phyloP scores from a whole-genome alignment of 768 basidiomycete genomes.

The Mycena capillaripes region DNA sequence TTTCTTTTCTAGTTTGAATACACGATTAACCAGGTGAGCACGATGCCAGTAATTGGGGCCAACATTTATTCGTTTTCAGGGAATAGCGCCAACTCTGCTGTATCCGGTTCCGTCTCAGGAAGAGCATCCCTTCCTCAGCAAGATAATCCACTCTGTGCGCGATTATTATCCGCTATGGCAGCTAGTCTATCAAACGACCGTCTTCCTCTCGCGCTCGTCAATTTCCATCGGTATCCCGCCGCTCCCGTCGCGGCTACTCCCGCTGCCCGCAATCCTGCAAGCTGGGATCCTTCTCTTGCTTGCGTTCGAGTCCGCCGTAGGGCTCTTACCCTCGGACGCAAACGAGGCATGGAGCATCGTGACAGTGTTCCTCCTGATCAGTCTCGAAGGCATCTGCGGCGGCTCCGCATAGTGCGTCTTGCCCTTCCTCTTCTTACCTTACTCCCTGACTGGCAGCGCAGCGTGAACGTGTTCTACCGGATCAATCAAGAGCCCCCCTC shows the following conservation, averaged over 20 bases:
- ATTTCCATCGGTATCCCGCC: slow-evolving; percentile 89
- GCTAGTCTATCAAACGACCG: slow-evolving; percentile 91
- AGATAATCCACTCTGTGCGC: slow-evolving; percentile 84
- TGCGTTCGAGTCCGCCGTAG: slow-evolving; percentile 76
- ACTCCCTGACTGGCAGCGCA: slow-evolving; percentile 41
- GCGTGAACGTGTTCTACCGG: slow-evolving; percentile 90
- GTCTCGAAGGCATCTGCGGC: slow-evolving; percentile 92
- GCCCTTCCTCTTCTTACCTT: slow-evolving; percentile 34
- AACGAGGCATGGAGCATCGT: slow-evolving; percentile 61
- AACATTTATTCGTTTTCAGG: slow-evolving; percentile 56
- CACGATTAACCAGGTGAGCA: slow-evolving; percentile 85
- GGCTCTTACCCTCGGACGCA: slow-evolving; percentile 66
- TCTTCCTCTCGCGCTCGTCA: slow-evolving; percentile 93
- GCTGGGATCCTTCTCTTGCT: slow-evolving; percentile 73
- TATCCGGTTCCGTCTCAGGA: slow-evolving; percentile 85
- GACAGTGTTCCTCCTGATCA: slow-evolving; percentile 82
- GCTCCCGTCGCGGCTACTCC: slow-evolving; percentile 75
- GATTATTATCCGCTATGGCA: slow-evolving; percentile 98
- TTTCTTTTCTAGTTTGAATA: slow-evolving; percentile 85
- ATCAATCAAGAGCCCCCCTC: slow-evolving; percentile 81
- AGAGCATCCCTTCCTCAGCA: slow-evolving; percentile 73
- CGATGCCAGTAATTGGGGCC: not conserved
- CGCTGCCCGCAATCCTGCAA: slow-evolving; percentile 85
- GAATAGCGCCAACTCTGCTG: slow-evolving; percentile 90
- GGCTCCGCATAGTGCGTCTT: slow-evolving; percentile 90